phyloP scores from a whole-genome alignment of 352 stramenopile species.

The Stramenopiles sp. region DNA sequence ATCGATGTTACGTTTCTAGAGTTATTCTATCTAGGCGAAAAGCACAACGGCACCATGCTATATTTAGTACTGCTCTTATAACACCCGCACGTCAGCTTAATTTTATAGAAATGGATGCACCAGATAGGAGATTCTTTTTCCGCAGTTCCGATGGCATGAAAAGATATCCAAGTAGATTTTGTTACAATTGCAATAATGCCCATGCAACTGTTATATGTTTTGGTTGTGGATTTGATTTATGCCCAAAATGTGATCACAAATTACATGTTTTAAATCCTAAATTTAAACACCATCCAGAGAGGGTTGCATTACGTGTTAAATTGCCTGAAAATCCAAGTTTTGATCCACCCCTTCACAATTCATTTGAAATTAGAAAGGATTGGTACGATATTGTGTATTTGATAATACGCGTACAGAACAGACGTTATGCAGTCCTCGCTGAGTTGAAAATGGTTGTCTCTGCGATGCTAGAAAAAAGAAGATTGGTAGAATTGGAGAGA shows the following conservation, averaged over 20 bases:
- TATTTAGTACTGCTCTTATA: not conserved
- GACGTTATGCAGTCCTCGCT: not conserved
- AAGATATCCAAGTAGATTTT: constrained; percentile 2
- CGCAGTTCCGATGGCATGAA: not conserved
- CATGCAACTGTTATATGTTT: constrained; percentile 9
- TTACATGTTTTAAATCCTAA: not conserved
- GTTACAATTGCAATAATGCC: not conserved
- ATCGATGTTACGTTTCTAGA: not conserved
- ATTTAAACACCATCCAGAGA: not conserved
- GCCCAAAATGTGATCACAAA: not conserved
- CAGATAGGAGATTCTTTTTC: constrained; percentile 6
- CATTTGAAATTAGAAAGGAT: constrained; percentile 3
- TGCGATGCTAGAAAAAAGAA: not conserved
- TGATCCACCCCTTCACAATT: not conserved
- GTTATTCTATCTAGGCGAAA: not conserved
- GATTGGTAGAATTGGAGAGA: not conserved
- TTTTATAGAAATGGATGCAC: constrained; percentile 7
- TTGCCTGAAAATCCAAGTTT: not conserved
- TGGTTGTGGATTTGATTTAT: constrained; percentile 2
- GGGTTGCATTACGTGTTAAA: not conserved
- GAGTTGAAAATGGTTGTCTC: not conserved
- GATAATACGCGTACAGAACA: not conserved
- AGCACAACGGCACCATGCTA: not conserved
- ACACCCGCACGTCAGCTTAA: not conserved
- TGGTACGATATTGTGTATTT: not conserved